Percentiles rank a stretch among this genome's conserved stretches.
These are phyloP conservation scores for Curvularia spicifera DNA, from an alignment of 2,329 filamentous ascomycete genomes.

Conservation along the genomic window DNA sequence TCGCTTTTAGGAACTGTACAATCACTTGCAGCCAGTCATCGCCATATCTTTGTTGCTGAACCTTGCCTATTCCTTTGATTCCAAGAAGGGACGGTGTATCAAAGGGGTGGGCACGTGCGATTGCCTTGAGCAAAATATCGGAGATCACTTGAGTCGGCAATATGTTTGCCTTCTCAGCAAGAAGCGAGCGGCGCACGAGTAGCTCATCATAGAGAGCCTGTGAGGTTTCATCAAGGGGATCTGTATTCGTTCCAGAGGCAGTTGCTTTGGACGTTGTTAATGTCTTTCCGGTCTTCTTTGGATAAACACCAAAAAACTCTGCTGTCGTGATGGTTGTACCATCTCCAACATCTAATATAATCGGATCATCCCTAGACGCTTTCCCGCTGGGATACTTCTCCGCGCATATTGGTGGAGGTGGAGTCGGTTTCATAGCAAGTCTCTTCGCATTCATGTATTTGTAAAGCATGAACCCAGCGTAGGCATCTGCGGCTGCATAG, in stretches of 20 bases:
- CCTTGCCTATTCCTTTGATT: slow-evolving; percentile 36
- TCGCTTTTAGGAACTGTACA: slow-evolving; percentile 18
- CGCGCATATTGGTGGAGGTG: slow-evolving; percentile 34
- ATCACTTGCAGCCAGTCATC: slow-evolving; percentile 38
- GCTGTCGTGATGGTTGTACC: slow-evolving; percentile 30
- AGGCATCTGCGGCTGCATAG: slow-evolving; percentile 84
- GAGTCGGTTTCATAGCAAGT: slow-evolving; percentile 55
- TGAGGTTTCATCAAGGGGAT: slow-evolving; percentile 22
- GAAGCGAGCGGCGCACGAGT: slow-evolving; percentile 21
- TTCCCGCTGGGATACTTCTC: slow-evolving; percentile 34
- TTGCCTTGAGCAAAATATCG: slow-evolving; percentile 30
- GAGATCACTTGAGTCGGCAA: slow-evolving; percentile 25
- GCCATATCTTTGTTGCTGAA: slow-evolving; percentile 32
- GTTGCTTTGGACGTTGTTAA: slow-evolving; percentile 4
- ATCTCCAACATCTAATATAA: slow-evolving; percentile 30
- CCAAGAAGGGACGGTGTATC: slow-evolving; percentile 25
- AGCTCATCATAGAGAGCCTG: slow-evolving; percentile 31
- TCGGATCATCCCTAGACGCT: slow-evolving; percentile 20
- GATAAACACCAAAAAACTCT: slow-evolving; percentile 30
- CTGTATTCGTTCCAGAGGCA: slow-evolving; percentile 1
- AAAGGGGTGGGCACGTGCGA: slow-evolving; percentile 35
- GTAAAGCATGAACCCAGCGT: slow-evolving; percentile 79
- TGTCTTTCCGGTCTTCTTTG: slow-evolving; percentile 6
- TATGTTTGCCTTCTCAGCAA: slow-evolving; percentile 23
- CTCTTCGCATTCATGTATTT: slow-evolving; percentile 70